These are phyloP conservation scores for Aspergillus ostianus DNA, from an alignment of 495 filamentous ascomycete genomes.

Conservation along the genomic window DNA sequence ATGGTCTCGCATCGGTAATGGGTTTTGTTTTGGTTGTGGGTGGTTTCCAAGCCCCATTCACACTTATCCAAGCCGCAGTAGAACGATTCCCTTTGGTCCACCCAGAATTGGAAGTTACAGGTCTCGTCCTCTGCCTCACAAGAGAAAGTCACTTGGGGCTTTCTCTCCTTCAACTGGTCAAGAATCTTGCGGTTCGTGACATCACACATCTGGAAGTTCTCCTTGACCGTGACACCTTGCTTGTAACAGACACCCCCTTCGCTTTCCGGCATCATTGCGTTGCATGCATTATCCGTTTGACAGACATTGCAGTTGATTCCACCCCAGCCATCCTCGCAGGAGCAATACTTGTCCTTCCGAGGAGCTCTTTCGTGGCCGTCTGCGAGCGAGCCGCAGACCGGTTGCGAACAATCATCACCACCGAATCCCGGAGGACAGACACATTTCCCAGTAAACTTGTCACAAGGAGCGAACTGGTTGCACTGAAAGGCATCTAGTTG, in stretches of 20 bases:
- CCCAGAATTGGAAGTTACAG: conserved; percentile 98
- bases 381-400: conserved; percentile 85
- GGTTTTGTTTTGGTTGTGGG: conserved; percentile 73
- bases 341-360: conserved; percentile 65
- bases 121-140: conserved; percentile 70
- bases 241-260: conserved; percentile 87
- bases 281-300: conserved; percentile 74
- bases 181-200: conserved; percentile 94
- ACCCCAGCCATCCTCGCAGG: conserved; percentile 93
- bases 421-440: conserved; percentile 88
- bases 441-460: conserved; percentile 85
- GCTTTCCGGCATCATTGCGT: conserved; percentile 76
- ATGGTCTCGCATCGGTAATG: conserved; percentile 81
- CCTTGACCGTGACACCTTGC: conserved; percentile 82
- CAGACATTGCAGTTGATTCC: conserved; percentile 99
- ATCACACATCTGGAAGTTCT: conserved; percentile 97
- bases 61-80: conserved; percentile 89
- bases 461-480: conserved; percentile 83
- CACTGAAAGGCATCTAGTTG: conserved; percentile 88
- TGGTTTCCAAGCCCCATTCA: conserved; percentile 63
- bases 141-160: conserved; percentile 90
- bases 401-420: conserved; percentile 84
- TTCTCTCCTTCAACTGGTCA: conserved; percentile 75
- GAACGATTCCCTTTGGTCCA: conserved; percentile 90
- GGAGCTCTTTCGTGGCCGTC: conserved; percentile 72